These are phyloP conservation scores for Lepraria neglecta DNA, from an alignment of 495 filamentous ascomycete species.

Conservation along the genomic window DNA sequence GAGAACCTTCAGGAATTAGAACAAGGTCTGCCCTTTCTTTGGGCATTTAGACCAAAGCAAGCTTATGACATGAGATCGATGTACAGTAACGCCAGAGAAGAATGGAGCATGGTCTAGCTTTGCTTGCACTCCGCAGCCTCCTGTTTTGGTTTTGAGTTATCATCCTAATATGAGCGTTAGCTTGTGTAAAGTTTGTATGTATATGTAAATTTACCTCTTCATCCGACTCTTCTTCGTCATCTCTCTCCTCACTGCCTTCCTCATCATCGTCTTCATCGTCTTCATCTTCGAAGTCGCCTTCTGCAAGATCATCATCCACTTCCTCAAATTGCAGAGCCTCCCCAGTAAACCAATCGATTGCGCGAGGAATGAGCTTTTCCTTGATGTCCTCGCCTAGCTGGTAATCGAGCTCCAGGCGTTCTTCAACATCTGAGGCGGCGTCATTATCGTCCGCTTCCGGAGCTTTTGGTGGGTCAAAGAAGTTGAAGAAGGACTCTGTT, in stretches of 20 bases:
- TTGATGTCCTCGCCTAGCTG: conserved; percentile 99
- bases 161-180: conserved; percentile 61
- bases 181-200: not conserved
- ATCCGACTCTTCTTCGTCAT: conserved; percentile 82
- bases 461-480: conserved; percentile 92
- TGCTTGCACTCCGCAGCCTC: conserved; percentile 99
- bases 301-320: conserved; percentile 77
- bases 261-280: conserved; percentile 86
- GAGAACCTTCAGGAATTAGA: conserved; percentile 8
- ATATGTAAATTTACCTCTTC: conserved; percentile 64
- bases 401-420: conserved; percentile 97
- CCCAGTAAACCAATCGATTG: conserved; percentile 99
- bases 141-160: conserved; percentile 93
- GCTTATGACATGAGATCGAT: not conserved
- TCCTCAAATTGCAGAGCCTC: conserved; percentile 98
- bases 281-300: conserved; percentile 77
- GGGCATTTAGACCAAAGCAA: conserved; percentile 10
- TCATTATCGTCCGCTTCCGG: conserved; percentile 72
- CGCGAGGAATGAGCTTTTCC: conserved; percentile 98
- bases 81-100: conserved; percentile 7
- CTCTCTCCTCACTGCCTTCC: conserved; percentile 75
- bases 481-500: conserved; percentile 99
- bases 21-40: conserved; percentile 3
- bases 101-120: conserved; percentile 56
- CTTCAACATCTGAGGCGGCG: conserved; percentile 83